Base-by-base conservation (phyloP, 441 rosid genomes). In the Adansonia rubrostipa region DNA sequence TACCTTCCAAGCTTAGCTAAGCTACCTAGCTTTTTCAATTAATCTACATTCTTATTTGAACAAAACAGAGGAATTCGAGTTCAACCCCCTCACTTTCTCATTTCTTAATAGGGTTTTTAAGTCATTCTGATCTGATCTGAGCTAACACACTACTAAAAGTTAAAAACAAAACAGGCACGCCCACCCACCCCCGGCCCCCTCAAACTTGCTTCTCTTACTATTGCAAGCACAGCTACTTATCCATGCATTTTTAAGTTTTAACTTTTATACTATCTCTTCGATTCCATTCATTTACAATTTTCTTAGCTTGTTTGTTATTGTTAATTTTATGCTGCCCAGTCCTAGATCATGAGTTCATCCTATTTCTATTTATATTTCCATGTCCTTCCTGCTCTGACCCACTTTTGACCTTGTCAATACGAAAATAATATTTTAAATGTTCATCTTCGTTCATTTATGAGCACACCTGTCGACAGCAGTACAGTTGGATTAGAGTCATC, bases 31-130 rank as follows among this genome's bases (percentile, higher is more conserved):
- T 60, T 60, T 36, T 3, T 10, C 65, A 10, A 10, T 58, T 58
- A 20, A 9, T n/a, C 9, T 54, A 6, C 22, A 7, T 57, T 17
- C 22, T 33, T 22, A 60, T 20, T 58, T 58, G 63, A 75, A 7
- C 6, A 36, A 36, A 36, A 36, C 42, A 36, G 42, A 36, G 42
- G 42, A 36, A 36, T 36, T 36, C 42, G 75, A 91, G 84, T 80
- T 80, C 90, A 94, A 92, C 92, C 76, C 82, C 82, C 85, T 88
- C 91, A 71, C 90, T 90, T 94, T 86, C 84, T 50, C 63, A 8
- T 8, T 9, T 33, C 36, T 15, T 17, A 51, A 13, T 51, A 17
- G 9, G 14, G 53, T 13, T 13, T 24, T 20, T 24, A 60, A 60
- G 40, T 60, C 64, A 81, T 62, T 77, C 68, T 79, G 77, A 87